phyloP scores from a whole-genome alignment of 805 yeast species.

The Candida tammaniensis region DNA sequence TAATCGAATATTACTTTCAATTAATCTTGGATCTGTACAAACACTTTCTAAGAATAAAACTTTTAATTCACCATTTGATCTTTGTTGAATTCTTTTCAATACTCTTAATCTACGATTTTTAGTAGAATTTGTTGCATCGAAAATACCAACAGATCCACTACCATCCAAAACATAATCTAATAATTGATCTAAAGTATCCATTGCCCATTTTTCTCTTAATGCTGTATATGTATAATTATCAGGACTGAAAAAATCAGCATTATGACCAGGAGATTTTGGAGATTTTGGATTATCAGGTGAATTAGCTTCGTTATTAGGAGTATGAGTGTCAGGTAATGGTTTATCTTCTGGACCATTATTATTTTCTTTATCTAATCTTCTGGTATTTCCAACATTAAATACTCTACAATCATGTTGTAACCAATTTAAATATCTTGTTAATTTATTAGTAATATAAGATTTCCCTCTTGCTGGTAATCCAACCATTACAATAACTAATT shows the following conservation, averaged over 20 bases:
- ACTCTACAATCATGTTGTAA: constrained; percentile 86
- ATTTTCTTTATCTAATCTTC: constrained; percentile 67
- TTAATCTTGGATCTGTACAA: constrained; percentile 74
- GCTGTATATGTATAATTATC: constrained; percentile 60
- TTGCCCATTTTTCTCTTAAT: constrained; percentile 92
- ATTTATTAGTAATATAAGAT: constrained; percentile 86
- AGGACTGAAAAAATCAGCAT: constrained; percentile 85
- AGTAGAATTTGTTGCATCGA: constrained; percentile 82
- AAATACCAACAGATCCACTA: constrained; percentile 88
- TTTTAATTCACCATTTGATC: constrained; percentile 62
- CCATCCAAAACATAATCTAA: constrained; percentile 77
- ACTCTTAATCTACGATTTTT: constrained; percentile 60
- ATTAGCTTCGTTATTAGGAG: constrained; percentile 29
- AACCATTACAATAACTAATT: constrained; percentile 92
- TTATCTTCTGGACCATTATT: constrained; percentile 64
- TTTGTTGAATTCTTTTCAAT: constrained; percentile 51
- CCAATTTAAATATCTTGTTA: constrained; percentile 90
- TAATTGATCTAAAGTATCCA: constrained; percentile 83
- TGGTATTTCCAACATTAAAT: constrained; percentile 93
- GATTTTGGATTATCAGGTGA: constrained; percentile 7
- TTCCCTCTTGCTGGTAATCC: constrained; percentile 96
- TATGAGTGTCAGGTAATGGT: constrained; percentile 49
- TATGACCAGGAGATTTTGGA: constrained; percentile 41
- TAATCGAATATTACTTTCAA: constrained; percentile 79
- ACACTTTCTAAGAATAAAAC: constrained; percentile 84